Base-by-base conservation (phyloP, 179 eudicot genomes). In the Beta corolliflora region DNA sequence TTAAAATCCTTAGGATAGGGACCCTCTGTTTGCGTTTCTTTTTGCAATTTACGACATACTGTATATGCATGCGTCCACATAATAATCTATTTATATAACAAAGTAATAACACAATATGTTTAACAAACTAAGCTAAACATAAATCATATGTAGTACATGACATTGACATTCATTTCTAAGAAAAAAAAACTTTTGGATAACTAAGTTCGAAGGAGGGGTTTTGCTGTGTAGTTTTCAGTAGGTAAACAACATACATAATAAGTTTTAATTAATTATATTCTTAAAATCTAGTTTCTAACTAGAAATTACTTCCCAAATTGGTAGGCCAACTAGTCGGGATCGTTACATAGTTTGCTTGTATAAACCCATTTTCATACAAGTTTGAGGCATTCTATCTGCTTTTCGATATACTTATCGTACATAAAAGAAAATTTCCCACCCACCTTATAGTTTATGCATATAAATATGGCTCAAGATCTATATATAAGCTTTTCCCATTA, bases 241-340 rank as follows among this genome's bases (percentile, higher is more conserved):
- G 86, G 86, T 84, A 76, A 84, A 76, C 86, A 41, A 52, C 48
- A 76, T 56, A 29, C 36, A 74, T 72, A 29, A 63, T 29, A 64
- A 59, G 19, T 7, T 64, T 31, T 7, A 16, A 4, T 31, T 60
- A 23, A 16, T 67, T 46, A 50, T 31, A 19, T 67, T 41, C 44
- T 61, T 60, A 12, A n/a, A 25, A 52, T 23, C 54, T 13, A 69
- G 54, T 71, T 80, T 71, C 78, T 13, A 76, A 83, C 80, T 77
- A 55, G 54, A 41, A 54, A 74, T 65, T 74, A 75, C 67, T 83
- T 83, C 65, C 56, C 76, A 45, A 67, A 66, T 29, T 66, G 68
- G 82, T 83, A 83, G 85, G 82, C 71, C 82, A 74, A 78, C 72
- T 46, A 82, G 81, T 21, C n/a, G 11, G n/a, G 56, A 4, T 19